These are phyloP conservation scores for Ophiostoma piceae DNA, from an alignment of 2,329 filamentous ascomycete genomes.

Conservation along the genomic window DNA sequence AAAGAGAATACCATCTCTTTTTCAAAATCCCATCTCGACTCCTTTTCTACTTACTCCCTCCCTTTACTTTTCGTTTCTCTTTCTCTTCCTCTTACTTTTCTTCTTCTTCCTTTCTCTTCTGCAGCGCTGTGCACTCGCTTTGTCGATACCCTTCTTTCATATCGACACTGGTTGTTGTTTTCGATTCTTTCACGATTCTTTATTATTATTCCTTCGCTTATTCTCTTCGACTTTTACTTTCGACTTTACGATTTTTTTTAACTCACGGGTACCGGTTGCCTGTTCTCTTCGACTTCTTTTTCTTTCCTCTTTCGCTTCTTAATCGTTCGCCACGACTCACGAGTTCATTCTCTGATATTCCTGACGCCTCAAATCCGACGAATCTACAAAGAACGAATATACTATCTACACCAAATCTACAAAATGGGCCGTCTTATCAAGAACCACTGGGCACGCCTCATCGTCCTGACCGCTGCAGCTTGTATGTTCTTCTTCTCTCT, in stretches of 20 bases:
- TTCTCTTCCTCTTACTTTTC: constrained; percentile 22
- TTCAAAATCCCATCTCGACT: constrained; percentile 23
- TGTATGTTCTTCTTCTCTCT: constrained; percentile 48
- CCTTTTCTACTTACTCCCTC: constrained; percentile 18
- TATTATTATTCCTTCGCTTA: constrained; percentile 23
- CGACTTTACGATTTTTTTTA: constrained; percentile 27
- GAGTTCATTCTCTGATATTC: not conserved
- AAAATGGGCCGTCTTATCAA: constrained; percentile 97
- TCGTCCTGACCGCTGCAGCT: constrained; percentile 75
- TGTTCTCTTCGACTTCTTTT: not conserved
- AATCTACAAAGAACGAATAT: not conserved
- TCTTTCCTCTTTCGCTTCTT: constrained; percentile 22
- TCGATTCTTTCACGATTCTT: constrained; percentile 24
- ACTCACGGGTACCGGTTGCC: not conserved
- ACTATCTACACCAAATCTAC: constrained; percentile 23
- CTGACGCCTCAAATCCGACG: not conserved
- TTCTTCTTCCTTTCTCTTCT: constrained; percentile 26
- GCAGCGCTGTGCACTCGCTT: constrained; percentile 47
- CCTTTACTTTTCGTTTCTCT: constrained; percentile 19
- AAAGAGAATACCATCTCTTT: not conserved
- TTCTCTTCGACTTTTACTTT: constrained; percentile 26
- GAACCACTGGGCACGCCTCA: constrained; percentile 96
- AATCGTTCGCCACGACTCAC: not conserved
- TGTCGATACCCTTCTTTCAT: constrained; percentile 51
- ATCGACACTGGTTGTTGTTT: constrained; percentile 39